Base-by-base conservation (phyloP, 176 grass and related monocot genomes). In the Paspalum vaginatum region DNA sequence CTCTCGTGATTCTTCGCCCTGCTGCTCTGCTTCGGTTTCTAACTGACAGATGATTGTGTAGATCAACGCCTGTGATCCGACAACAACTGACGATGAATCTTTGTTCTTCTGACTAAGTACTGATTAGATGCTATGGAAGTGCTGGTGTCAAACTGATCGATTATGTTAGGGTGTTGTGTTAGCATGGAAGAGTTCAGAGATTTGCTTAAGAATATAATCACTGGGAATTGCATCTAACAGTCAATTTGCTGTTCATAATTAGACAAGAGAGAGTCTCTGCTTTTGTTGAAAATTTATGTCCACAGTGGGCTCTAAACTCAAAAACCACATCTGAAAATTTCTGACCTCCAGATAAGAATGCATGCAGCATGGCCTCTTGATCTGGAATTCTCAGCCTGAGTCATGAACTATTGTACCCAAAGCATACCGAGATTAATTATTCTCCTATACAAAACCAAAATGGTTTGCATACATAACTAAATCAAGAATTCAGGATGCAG, bases 141-240 rank as follows among this genome's bases (percentile, higher is more conserved):
- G 67, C 17, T 72, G 18, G 49, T 60, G 51, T 48, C 26, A 58
- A n/a, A 5, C 20, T 26, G 63, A 77, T 26, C 24, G 18, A 11
- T 49, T 41, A 20, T 41, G 9, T 0, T 76, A 67, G 77, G 48
- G 27, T 50, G 48, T 16, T 50, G 58, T 72, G 15, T 61, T 21
- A 57, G 40, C 27, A 58, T 73, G 58, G 20, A 83, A 58, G 42
- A 6, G 55, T 77, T 78, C 14, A 48, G 39, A 71, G 17, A 38
- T 67, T 8, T 75, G 58, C 61, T 45, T 11, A 49, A 43, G 51
- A 45, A 5, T 42, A 50, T 7, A 64, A 51, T 78, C 44, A 13
- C 24, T 56, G 16, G 49, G 4, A 58, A 59, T 16, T 24, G 41
- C 24, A 70, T 46, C 2, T n/a, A 38, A 11, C 20, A 52, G 53